phyloP scores from a whole-genome alignment of 352 stramenopile genomes.

The Pythium monospermum region DNA sequence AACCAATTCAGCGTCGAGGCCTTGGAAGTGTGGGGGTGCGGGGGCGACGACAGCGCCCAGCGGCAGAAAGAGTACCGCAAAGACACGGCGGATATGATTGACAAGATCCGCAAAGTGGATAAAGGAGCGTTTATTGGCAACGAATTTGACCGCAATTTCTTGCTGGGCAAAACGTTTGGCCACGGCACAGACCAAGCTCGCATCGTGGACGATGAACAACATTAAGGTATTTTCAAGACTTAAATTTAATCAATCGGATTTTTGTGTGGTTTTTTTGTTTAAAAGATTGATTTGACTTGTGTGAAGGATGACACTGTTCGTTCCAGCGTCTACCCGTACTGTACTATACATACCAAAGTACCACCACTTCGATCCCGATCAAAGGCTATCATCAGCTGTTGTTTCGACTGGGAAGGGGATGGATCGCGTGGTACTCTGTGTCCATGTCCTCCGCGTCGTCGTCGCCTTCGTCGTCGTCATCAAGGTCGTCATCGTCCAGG shows the following conservation, averaged over 20 bases:
- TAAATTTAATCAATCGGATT: no score
- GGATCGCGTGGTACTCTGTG: no score
- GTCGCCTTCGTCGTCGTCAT: constrained; percentile 11
- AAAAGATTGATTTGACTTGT: no score
- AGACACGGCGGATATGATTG: constrained; percentile 81
- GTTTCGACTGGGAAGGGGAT: no score
- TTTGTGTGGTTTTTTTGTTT: no score
- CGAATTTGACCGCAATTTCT: constrained; percentile 82
- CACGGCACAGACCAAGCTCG: constrained; percentile 57
- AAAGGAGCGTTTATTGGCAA: constrained; percentile 81
- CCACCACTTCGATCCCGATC: no score
- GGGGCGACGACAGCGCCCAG: constrained; percentile 42
- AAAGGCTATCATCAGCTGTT: no score
- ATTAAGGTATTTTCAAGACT: constrained; percentile 4
- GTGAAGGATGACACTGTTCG: no score
- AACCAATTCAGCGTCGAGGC: constrained; percentile 61
- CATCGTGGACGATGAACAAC: constrained; percentile 64
- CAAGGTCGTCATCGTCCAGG: constrained; percentile 24
- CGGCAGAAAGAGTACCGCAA: constrained; percentile 63
- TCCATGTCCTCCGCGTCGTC: constrained; percentile 20
- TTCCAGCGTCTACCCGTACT: no score
- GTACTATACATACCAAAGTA: no score
- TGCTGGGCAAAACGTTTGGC: constrained; percentile 76
- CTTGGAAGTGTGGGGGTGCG: constrained; percentile 81
- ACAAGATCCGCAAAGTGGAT: constrained; percentile 78